A percentile compares a stretch with the other conserved stretches of the same genome.
Conservation (phyloP, 2,329 filamentous ascomycete genomes). For the Ophiocordyceps camponoti-rufipedis region DNA sequence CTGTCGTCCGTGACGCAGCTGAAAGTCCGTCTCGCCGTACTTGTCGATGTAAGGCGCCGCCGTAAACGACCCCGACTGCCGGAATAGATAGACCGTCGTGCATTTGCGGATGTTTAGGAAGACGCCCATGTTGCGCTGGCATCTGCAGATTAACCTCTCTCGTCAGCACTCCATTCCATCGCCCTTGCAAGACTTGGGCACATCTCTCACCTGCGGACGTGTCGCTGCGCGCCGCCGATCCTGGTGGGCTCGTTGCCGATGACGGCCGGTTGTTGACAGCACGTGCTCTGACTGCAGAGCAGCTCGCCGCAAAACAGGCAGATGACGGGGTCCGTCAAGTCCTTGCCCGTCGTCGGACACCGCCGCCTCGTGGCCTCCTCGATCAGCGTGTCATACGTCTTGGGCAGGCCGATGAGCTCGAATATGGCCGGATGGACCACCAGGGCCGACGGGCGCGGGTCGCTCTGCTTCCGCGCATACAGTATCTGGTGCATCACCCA, state of each 20-base stretch:
- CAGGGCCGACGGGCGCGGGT: constrained; percentile 23
- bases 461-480: constrained; percentile 14
- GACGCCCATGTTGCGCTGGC: constrained; percentile 75
- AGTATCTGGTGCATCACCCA: constrained; percentile 55
- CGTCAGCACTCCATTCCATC: not conserved
- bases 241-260: constrained; percentile 21
- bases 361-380: constrained; percentile 72
- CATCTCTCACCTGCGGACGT: constrained; percentile 63
- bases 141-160: constrained; percentile 30
- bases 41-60: constrained; percentile 87
- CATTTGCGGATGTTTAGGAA: constrained; percentile 97
- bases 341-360: constrained; percentile 82
- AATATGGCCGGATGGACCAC: constrained; percentile 77
- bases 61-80: constrained; percentile 64
- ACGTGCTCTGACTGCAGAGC: constrained; percentile 85
- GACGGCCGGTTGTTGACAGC: constrained; percentile 54
- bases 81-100: constrained; percentile 73
- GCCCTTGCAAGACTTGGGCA: not conserved
- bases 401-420: constrained; percentile 80
- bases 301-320: constrained; percentile 95
- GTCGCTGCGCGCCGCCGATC: constrained; percentile 77
- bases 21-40: constrained; percentile 90
- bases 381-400: constrained; percentile 80
- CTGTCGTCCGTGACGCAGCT: constrained; percentile 70
- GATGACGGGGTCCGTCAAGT: constrained; percentile 75